Conservation (phyloP, 1,139 yeast species). For the Sugiyamaella grinbergsii region DNA sequence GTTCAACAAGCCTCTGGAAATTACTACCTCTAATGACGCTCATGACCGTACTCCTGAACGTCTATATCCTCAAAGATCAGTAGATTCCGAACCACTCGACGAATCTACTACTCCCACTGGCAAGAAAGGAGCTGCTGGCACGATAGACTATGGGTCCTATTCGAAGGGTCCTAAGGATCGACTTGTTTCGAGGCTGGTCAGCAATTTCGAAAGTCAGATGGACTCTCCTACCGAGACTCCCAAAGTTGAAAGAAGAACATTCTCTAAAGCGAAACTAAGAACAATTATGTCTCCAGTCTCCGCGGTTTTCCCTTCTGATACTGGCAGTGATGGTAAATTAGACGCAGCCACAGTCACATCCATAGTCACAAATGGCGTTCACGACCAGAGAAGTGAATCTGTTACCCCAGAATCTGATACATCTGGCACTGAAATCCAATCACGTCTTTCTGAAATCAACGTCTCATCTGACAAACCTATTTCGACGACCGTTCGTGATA, state of each 20-base stretch:
- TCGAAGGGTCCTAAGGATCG: conserved; percentile 28
- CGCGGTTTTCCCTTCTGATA: neutral
- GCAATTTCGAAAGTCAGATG: conserved; percentile 33
- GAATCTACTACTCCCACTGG: conserved; percentile 3
- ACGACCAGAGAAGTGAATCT: too few species aligned
- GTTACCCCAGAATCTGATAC: too few species aligned
- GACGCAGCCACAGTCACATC: too few species aligned
- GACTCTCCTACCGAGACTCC: conserved; percentile 7
- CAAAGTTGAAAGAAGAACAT: conserved; percentile 16
- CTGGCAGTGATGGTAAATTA: neutral
- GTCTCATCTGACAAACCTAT: too few species aligned
- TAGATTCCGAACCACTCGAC: conserved; percentile 4
- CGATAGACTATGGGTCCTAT: conserved; percentile 25
- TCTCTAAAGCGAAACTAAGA: conserved; percentile 10
- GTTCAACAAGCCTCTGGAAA: neutral
- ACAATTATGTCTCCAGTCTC: conserved; percentile 8
- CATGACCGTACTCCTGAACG: conserved; percentile 1
- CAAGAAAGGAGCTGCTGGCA: conserved; percentile 26
- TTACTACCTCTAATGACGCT: neutral
- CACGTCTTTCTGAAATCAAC: too few species aligned
- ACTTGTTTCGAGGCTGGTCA: conserved; percentile 32
- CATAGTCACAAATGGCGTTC: too few species aligned
- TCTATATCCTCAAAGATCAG: conserved; percentile 10
- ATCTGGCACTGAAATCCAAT: too few species aligned
- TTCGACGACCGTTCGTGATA: too few species aligned